These are phyloP conservation scores for Termitomyces sp. DNA, from an alignment of 768 basidiomycete species.

Conservation along the genomic window DNA sequence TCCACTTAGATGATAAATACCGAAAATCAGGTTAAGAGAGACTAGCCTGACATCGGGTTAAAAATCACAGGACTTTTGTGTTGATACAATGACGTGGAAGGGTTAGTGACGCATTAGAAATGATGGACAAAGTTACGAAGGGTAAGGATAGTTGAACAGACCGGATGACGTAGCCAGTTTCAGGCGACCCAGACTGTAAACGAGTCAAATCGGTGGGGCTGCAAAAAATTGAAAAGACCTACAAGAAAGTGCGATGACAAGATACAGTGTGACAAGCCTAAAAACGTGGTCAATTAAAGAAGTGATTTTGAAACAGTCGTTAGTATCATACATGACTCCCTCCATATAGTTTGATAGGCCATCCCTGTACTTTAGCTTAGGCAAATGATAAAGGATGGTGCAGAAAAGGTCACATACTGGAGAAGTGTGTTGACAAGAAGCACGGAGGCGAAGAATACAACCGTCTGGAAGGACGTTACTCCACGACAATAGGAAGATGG, in stretches of 20 bases:
- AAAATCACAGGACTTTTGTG: neutral
- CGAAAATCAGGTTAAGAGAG: neutral
- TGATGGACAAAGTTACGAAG: constrained; percentile 1
- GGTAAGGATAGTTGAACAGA: neutral
- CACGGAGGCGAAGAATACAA: constrained; percentile 83
- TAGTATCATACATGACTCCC: constrained; percentile 62
- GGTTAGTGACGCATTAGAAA: neutral
- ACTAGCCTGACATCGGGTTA: neutral
- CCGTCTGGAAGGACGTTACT: constrained; percentile 48
- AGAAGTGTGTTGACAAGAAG: constrained; percentile 84
- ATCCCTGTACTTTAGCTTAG: constrained; percentile 41
- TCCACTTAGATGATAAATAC: neutral
- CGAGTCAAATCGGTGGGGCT: neutral
- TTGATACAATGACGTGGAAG: neutral
- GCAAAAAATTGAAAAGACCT: constrained; percentile 25
- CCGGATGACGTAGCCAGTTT: neutral
- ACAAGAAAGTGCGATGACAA: constrained; percentile 83
- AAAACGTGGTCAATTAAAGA: constrained; percentile 14
- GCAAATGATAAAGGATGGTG: neutral
- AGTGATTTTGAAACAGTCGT: neutral
- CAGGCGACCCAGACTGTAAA: constrained; percentile 33
- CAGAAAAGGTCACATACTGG: constrained; percentile 42
- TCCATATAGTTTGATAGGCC: constrained; percentile 93
- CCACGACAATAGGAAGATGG: neutral
- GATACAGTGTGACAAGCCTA: constrained; percentile 63